phyloP scores from a whole-genome alignment of 345 rosid species.

The Schrenkiella parvula region DNA sequence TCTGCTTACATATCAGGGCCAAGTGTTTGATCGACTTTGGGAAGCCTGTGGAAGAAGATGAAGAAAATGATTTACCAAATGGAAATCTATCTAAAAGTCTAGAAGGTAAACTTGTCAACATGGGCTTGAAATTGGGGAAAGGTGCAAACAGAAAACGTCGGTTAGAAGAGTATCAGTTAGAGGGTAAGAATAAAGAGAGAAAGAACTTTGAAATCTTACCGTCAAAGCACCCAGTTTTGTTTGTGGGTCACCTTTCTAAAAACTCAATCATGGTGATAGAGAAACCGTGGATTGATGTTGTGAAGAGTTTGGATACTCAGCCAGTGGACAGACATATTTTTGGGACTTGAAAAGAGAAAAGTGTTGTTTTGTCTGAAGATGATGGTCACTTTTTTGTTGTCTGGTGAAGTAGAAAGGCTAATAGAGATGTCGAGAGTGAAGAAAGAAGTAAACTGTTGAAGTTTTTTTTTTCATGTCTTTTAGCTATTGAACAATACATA shows the following conservation, averaged over 20 bases:
- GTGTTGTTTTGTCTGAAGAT: not conserved
- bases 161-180: constrained; percentile 43
- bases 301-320: constrained; percentile 59
- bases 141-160: constrained; percentile 40
- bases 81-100: constrained; percentile 45
- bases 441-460: constrained; percentile 1
- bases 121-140: constrained; percentile 29
- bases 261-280: constrained; percentile 71
- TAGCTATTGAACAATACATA: constrained; percentile 4
- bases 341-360: constrained; percentile 48
- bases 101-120: constrained; percentile 37
- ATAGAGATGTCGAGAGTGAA: constrained; percentile 10
- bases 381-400: constrained; percentile 9
- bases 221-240: constrained; percentile 84
- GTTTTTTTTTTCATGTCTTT: not conserved
- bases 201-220: constrained; percentile 76
- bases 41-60: constrained; percentile 64
- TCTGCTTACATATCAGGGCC: constrained; percentile 52
- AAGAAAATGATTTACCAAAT: constrained; percentile 46
- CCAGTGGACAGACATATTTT: constrained; percentile 93
- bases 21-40: constrained; percentile 85
- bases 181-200: constrained; percentile 45
- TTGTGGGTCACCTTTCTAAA: constrained; percentile 75
- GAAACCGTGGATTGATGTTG: constrained; percentile 91
- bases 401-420: not conserved